Evolutionary conservation across 805 yeast genomes (phyloP), one percentile per base, ranked within the genome.

Genomic region (Saccharomycopsis sp.): DNA sequence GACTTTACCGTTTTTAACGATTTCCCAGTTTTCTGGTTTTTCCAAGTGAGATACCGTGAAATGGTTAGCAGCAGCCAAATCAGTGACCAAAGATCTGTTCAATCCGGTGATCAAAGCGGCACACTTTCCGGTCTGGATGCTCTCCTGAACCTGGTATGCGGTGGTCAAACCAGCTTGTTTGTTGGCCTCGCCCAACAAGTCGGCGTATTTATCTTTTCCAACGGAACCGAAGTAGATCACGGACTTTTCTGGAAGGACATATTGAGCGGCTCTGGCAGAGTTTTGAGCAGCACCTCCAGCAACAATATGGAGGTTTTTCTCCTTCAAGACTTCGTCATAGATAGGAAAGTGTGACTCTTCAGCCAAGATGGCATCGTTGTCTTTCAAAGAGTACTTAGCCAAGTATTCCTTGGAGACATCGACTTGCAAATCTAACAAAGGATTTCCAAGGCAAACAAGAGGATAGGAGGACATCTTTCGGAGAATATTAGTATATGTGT

Each of bases 251-350:
- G 97, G 97, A 55, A 94, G 80, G 58, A 90, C 74, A 76, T 89
- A 93, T 71, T 93, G 97, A 55, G 98, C 98, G 70, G 97, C 99
- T 76, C 99, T 85, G 59, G 98, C 97, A 64, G 98, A 84, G 79
- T 94, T 94, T 78, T 94, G 99, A 62, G 97, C 99, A 68, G 99
- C 99, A 72, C 99, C 99, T 67, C 99, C 99, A 62, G 99, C 99
- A 66, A 93, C 83, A 62, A 84, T 74, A 67, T 83, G 81, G 63
- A 89, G 84, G 60, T 79, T 81, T 42, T 79, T 76, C 70, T 75
- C 76, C 42, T 77, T 72, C 57, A 90, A 75, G 65, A 89, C 81
- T 73, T 94, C 98, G 60, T 82, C 86, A 73, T 78, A 94, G 70
- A 94, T 88, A 57, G 93, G 88, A 83, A 84, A 75, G 76, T 90